Conservation (phyloP, 202 grass and related monocot genomes). For the Miscanthus sacchariflorus region DNA sequence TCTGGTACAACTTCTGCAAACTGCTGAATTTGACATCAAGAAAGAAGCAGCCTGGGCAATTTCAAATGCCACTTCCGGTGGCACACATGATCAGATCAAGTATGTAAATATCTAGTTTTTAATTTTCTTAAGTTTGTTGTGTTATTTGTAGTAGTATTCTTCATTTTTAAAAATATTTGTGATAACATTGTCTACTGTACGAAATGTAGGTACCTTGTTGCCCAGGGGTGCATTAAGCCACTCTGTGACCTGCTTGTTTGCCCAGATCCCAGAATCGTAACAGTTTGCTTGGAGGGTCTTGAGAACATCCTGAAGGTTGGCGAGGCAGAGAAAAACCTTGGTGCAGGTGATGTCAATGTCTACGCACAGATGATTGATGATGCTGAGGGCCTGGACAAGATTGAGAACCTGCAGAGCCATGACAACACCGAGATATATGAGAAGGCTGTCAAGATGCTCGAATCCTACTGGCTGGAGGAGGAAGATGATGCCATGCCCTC, state of each 20-base stretch:
- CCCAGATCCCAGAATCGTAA: slow-evolving; percentile 91
- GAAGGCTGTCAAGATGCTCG: slow-evolving; percentile 99
- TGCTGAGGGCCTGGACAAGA: slow-evolving; percentile 96
- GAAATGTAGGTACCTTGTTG: slow-evolving; percentile 74
- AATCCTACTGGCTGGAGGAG: slow-evolving; percentile 93
- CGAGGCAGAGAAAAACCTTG: slow-evolving; percentile 76
- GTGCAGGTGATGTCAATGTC: slow-evolving; percentile 65
- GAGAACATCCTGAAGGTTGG: slow-evolving; percentile 98
- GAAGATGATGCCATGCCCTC: slow-evolving; percentile 73
- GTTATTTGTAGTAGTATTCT: not conserved
- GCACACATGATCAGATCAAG: slow-evolving; percentile 90
- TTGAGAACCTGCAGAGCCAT: slow-evolving; percentile 99
- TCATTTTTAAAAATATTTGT: not conserved
- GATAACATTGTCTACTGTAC: slow-evolving; percentile 8
- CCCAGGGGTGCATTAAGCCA: slow-evolving; percentile 93
- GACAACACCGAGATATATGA: slow-evolving; percentile 99
- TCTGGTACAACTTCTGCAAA: slow-evolving; percentile 77
- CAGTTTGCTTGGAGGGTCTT: slow-evolving; percentile 96
- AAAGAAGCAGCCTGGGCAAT: slow-evolving; percentile 97
- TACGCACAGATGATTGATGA: slow-evolving; percentile 96
- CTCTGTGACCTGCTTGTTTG: slow-evolving; percentile 94
- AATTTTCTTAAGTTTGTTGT: not conserved
- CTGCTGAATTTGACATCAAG: slow-evolving; percentile 97
- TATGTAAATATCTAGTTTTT: slow-evolving; percentile 31
- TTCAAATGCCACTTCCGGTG: slow-evolving; percentile 98